Evolutionary conservation across 805 yeast genomes (phyloP), one percentile per base, ranked within the genome.

Genomic region (Metschnikowia picachoensis): DNA sequence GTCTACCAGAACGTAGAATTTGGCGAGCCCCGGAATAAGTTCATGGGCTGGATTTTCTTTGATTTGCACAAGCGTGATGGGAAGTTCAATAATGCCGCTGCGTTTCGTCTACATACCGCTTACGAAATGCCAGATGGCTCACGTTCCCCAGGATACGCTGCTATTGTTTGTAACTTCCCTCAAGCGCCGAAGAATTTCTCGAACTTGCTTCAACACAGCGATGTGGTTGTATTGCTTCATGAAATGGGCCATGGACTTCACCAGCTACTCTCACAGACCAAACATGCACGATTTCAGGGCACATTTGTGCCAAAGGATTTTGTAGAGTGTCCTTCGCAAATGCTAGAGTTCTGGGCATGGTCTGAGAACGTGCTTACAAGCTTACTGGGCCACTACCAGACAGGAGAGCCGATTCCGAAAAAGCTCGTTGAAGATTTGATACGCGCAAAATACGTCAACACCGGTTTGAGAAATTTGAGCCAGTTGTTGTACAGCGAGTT

Each of bases 181-280:
- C 82, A 82, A 60, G 88, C 92, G 35, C 76, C 83, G 6, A 65
- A 69, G 12, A 78, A 72, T 20, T 85, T 81, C 60, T 94, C 92
- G 15, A 79, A 90, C 1, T 70, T 87, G 53, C 74, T 88, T 56
- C 82, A 83, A 57, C 95, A 87, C 61, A 72, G 72, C 52, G 95
- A 87, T 61, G 87, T 87, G 13, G 80, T 81, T 17, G 87, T 95
- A 0, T 83, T 88, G 55, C 87, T 88, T 82, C 96, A 88, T 60
- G 96, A 87, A 64, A 73, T 87, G 52, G 96, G 96, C 30, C 96
- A 88, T 60, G 96, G 95, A 48, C 83, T 87, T 47, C 96, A 87
- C 65, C 84, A 81, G 53, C 65, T 87, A 37, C 73, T 87, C 45
- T 87, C 91, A 12, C 70, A 75, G 50, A 83, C 91, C 28, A 70